phyloP scores from a whole-genome alignment of 2,329 filamentous ascomycete genomes.

The Monosporascus sp. region DNA sequence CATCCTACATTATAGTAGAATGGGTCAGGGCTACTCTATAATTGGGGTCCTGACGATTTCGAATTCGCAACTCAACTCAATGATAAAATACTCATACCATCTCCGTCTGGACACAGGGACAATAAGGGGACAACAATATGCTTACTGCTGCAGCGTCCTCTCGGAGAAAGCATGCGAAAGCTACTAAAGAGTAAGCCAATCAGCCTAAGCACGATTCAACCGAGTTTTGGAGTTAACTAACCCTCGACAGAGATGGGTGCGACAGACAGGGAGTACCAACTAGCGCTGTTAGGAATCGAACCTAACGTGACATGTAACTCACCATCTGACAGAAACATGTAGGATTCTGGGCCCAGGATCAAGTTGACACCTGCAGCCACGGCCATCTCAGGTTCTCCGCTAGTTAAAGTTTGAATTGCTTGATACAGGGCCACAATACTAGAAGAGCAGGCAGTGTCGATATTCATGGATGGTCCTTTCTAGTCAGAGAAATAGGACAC shows the following conservation, averaged over 20 bases:
- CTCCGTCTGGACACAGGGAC: no score
- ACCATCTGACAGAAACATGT: not conserved
- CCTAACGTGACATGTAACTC: no score
- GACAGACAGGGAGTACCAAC: no score
- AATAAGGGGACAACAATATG: no score
- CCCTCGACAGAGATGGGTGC: not conserved
- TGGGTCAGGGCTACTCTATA: no score
- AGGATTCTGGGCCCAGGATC: constrained; percentile 18
- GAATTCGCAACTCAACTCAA: no score
- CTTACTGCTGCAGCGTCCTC: constrained; percentile 20
- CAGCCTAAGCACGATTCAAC: no score
- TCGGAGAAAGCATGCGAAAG: constrained; percentile 34
- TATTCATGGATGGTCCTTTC: constrained; percentile 49
- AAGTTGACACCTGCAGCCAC: constrained; percentile 26
- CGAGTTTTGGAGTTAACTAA: no score
- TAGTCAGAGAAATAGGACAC: constrained; percentile 53
- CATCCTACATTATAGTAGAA: constrained; percentile 32
- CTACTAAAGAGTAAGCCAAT: not conserved
- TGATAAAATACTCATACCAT: no score
- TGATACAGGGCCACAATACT: constrained; percentile 51
- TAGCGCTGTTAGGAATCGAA: no score
- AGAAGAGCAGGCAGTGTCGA: constrained; percentile 57
- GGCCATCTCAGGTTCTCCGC: constrained; percentile 37
- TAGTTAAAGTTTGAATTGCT: constrained; percentile 44
- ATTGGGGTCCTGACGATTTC: no score